phyloP scores from a whole-genome alignment of 257 asterid species.

The Parsonsia alboflavescens region DNA sequence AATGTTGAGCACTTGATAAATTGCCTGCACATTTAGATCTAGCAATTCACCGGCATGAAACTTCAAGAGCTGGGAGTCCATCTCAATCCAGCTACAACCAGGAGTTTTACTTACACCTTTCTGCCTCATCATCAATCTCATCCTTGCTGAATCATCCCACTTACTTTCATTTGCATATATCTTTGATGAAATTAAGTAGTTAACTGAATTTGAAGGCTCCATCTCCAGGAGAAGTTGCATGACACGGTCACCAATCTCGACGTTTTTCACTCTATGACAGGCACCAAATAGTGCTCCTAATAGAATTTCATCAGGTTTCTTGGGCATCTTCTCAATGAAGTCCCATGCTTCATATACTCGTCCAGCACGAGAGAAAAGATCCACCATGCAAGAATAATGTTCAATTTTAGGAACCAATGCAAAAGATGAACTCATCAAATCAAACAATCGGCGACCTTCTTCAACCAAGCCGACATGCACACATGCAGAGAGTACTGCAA shows the following conservation, averaged over 20 bases:
- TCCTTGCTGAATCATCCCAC: conserved; percentile 81
- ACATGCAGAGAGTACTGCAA: conserved; percentile 81
- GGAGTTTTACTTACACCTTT: conserved; percentile 79
- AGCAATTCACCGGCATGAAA: conserved; percentile 67
- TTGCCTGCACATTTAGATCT: conserved; percentile 32
- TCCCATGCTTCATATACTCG: conserved; percentile 80
- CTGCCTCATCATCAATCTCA: conserved; percentile 66
- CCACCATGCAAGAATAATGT: conserved; percentile 90
- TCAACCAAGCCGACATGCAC: conserved; percentile 86
- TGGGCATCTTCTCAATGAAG: conserved; percentile 77
- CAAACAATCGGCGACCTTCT: conserved; percentile 53
- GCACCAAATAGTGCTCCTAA: conserved; percentile 80
- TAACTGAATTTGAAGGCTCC: conserved; percentile 85
- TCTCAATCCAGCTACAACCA: conserved; percentile 91
- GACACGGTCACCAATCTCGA: conserved; percentile 66
- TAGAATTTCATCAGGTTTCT: conserved; percentile 67
- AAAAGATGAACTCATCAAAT: conserved; percentile 55
- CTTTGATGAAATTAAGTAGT: conserved; percentile 66
- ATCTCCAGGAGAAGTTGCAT: conserved; percentile 56
- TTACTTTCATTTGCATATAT: conserved; percentile 62
- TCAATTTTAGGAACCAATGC: conserved; percentile 72
- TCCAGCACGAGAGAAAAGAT: conserved; percentile 88
- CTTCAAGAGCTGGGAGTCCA: conserved; percentile 55
- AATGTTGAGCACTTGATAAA: conserved; percentile 44
- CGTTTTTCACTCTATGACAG: conserved; percentile 62